These are phyloP conservation scores for Scheffersomyces cryptocercus DNA, from an alignment of 1,139 yeast species.

Conservation along the genomic window DNA sequence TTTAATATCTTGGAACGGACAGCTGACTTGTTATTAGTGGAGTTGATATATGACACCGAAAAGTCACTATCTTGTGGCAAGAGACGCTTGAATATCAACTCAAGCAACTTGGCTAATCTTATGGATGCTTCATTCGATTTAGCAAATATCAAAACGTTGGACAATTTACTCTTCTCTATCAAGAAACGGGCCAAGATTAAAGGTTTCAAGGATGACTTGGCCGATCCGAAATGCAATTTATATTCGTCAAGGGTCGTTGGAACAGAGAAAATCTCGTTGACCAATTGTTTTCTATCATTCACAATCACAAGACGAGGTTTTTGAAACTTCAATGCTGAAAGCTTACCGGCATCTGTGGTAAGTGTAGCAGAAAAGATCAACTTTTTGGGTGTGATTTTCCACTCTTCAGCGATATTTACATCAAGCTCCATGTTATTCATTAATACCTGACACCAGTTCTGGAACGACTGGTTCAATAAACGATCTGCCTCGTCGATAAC, in stretches of 20 bases:
- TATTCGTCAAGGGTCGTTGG: slow-evolving; percentile 59
- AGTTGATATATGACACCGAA: slow-evolving; percentile 32
- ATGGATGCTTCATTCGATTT: slow-evolving; percentile 87
- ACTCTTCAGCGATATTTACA: slow-evolving; percentile 20
- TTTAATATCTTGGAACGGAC: slow-evolving; percentile 50
- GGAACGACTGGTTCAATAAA: slow-evolving; percentile 84
- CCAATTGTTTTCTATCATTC: slow-evolving; percentile 53
- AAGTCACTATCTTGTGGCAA: slow-evolving; percentile 10
- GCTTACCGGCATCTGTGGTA: slow-evolving; percentile 88
- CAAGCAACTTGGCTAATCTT: slow-evolving; percentile 64
- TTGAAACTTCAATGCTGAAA: slow-evolving; percentile 66
- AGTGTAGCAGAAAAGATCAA: slow-evolving; percentile 90
- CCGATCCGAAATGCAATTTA: slow-evolving; percentile 50
- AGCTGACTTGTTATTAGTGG: slow-evolving; percentile 49
- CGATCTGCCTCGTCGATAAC: slow-evolving; percentile 96
- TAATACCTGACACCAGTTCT: slow-evolving; percentile 85
- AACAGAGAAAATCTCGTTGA: slow-evolving; percentile 53
- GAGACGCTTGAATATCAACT: slow-evolving; percentile 40
- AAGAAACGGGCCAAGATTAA: slow-evolving; percentile 63
- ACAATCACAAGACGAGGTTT: slow-evolving; percentile 74
- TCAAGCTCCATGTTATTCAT: slow-evolving; percentile 45
- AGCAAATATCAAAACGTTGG: slow-evolving; percentile 65
- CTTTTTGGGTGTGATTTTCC: slow-evolving; percentile 46
- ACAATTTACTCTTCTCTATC: slow-evolving; percentile 24
- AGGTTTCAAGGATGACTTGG: slow-evolving; percentile 72